Percentiles rank a stretch among this genome's conserved stretches.
phyloP scores from a whole-genome alignment of 2,329 filamentous ascomycete genomes.

The Aspergillus ruber region DNA sequence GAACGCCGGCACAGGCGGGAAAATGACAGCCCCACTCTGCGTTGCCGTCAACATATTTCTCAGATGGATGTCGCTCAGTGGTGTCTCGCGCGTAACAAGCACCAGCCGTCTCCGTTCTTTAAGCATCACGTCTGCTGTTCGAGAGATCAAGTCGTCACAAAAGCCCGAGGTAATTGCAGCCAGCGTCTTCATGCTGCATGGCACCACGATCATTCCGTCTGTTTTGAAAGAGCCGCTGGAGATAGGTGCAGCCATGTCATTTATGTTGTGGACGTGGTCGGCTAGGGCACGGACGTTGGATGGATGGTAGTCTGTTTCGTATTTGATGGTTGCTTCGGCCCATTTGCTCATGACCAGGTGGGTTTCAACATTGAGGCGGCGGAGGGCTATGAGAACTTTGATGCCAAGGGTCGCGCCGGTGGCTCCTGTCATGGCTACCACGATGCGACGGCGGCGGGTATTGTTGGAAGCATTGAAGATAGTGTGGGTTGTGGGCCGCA shows the following conservation, averaged over 20 bases:
- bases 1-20: conserved; percentile 41
- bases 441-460: conserved; percentile 26
- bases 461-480: background rate
- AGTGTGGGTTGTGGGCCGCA: background rate
- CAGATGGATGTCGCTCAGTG: conserved; percentile 43
- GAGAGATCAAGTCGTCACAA: conserved; percentile 41
- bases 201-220: conserved; percentile 44
- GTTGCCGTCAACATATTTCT: conserved; percentile 41
- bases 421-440: conserved; percentile 47
- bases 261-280: conserved; percentile 32
- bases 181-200: conserved; percentile 46
- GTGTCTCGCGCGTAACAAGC: conserved; percentile 40
- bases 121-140: conserved; percentile 42
- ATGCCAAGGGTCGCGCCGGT: conserved; percentile 43
- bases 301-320: conserved; percentile 39
- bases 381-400: conserved; percentile 36
- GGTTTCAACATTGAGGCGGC: conserved; percentile 41
- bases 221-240: conserved; percentile 41
- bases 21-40: conserved; percentile 36
- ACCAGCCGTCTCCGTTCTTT: conserved; percentile 41
- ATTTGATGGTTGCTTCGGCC: conserved; percentile 44
- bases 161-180: conserved; percentile 37
- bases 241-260: conserved; percentile 42
- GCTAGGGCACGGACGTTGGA: conserved; percentile 35
- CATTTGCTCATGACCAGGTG: conserved; percentile 46